Percentiles rank a stretch among this genome's conserved stretches.
Evolutionary conservation across 139 green algal species (phyloP).

Genomic region (Asterochloris erici): DNA sequence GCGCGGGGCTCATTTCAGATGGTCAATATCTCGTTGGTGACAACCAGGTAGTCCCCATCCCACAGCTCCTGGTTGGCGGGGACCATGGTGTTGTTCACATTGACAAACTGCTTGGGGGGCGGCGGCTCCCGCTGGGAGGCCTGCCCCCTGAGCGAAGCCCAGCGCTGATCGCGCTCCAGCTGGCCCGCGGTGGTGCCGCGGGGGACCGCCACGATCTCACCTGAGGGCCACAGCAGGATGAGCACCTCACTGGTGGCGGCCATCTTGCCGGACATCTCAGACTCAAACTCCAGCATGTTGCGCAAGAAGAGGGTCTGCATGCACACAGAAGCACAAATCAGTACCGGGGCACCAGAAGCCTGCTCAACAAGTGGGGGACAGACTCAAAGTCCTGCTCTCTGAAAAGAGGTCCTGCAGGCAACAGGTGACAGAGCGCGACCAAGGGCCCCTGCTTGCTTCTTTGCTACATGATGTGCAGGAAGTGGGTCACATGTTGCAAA

Average conservation of each 20-base stretch:
- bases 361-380: too few relatives aligned
- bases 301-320: constrained; percentile 53
- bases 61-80: constrained; percentile 59
- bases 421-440: too few relatives aligned
- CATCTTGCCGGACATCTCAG: constrained; percentile 25
- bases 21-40: constrained; percentile 54
- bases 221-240: constrained; percentile 44
- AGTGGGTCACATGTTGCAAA: too few relatives aligned
- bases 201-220: constrained; percentile 59
- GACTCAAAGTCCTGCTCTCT: too few relatives aligned
- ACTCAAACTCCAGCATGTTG: constrained; percentile 74
- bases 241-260: constrained; percentile 25
- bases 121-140: not conserved
- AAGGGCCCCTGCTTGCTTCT: too few relatives aligned
- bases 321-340: not conserved
- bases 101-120: constrained; percentile 40
- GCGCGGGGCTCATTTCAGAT: constrained; percentile 44
- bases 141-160: not conserved
- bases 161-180: constrained; percentile 8
- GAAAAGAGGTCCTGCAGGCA: too few relatives aligned
- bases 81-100: constrained; percentile 88
- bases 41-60: constrained; percentile 82
- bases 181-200: constrained; percentile 72
- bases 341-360: too few relatives aligned
- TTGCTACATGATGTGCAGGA: too few relatives aligned